These are phyloP conservation scores for Cystofilobasidium bisporidii DNA, from an alignment of 768 basidiomycete species.

Conservation along the genomic window DNA sequence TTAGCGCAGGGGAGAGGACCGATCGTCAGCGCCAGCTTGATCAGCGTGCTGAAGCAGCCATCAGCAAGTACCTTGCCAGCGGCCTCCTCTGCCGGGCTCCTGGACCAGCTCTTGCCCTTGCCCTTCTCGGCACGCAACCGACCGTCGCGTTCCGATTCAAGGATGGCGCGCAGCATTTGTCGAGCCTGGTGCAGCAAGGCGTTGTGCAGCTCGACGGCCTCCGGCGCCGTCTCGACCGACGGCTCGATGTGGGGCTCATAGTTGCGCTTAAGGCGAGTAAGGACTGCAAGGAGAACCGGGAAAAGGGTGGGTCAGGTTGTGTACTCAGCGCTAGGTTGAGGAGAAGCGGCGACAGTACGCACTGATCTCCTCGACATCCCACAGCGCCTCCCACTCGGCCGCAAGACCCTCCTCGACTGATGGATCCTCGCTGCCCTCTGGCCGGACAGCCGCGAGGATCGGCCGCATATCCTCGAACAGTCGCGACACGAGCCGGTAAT, in stretches of 20 bases:
- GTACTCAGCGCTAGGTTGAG: slow-evolving; percentile 30
- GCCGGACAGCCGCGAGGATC: slow-evolving; percentile 42
- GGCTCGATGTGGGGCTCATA: slow-evolving; percentile 78
- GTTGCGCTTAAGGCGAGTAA: slow-evolving; percentile 78
- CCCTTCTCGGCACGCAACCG: slow-evolving; percentile 50
- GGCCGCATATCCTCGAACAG: slow-evolving; percentile 65
- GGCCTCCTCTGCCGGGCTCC: background rate
- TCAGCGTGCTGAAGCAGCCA: background rate
- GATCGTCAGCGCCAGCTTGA: slow-evolving; percentile 19
- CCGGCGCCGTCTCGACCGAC: slow-evolving; percentile 56
- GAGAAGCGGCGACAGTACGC: slow-evolving; percentile 44
- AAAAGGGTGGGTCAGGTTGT: slow-evolving; percentile 31
- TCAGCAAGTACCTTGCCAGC: background rate
- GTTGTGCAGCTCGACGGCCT: slow-evolving; percentile 58
- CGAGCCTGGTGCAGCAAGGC: slow-evolving; percentile 57
- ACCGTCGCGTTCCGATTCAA: slow-evolving; percentile 35
- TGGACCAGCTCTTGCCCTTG: slow-evolving; percentile 30
- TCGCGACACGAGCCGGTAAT: slow-evolving; percentile 67
- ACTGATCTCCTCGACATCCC: slow-evolving; percentile 75
- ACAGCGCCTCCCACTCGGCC: slow-evolving; percentile 59
- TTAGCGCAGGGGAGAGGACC: background rate
- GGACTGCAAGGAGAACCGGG: slow-evolving; percentile 66
- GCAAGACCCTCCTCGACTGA: slow-evolving; percentile 68
- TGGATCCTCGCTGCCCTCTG: slow-evolving; percentile 38
- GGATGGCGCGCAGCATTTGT: slow-evolving; percentile 64